Conservation (phyloP, 495 filamentous ascomycete species). For the Penicillium angulare region DNA sequence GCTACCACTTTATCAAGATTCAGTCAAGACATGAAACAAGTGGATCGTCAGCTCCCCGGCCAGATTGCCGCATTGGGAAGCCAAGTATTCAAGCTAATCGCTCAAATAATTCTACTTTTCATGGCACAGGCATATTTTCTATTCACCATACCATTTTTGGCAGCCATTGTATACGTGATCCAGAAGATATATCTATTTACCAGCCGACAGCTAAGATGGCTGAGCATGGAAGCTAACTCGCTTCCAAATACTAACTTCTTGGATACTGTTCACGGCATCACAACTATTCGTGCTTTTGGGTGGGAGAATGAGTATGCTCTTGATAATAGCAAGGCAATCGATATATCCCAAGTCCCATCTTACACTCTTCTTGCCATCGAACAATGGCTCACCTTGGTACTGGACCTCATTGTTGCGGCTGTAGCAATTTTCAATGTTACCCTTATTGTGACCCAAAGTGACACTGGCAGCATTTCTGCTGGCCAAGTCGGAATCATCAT, state of each 20-base stretch:
- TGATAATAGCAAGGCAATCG: conserved; percentile 51
- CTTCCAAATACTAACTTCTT: background rate
- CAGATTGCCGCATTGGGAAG: background rate
- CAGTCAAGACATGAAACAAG: conserved; percentile 1
- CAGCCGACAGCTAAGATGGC: background rate
- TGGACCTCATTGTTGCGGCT: conserved; percentile 53
- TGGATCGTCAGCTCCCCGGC: background rate
- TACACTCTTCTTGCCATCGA: conserved; percentile 62
- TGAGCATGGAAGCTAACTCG: background rate
- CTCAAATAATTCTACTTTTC: background rate
- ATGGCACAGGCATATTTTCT: background rate
- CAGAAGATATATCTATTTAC: background rate
- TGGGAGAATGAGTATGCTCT: conserved; percentile 38
- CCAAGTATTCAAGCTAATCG: background rate
- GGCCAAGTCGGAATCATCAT: conserved; percentile 56
- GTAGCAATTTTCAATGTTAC: conserved; percentile 43
- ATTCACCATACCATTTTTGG: background rate
- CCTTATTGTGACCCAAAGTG: conserved; percentile 32
- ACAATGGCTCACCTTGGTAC: conserved; percentile 65
- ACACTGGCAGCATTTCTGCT: background rate
- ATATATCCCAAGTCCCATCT: conserved; percentile 52
- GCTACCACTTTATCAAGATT: background rate
- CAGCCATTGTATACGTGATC: background rate
- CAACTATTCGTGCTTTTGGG: conserved; percentile 66
- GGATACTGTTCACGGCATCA: conserved; percentile 54